Conservation (phyloP, 1,139 yeast genomes). For the Hansenula sp. region DNA sequence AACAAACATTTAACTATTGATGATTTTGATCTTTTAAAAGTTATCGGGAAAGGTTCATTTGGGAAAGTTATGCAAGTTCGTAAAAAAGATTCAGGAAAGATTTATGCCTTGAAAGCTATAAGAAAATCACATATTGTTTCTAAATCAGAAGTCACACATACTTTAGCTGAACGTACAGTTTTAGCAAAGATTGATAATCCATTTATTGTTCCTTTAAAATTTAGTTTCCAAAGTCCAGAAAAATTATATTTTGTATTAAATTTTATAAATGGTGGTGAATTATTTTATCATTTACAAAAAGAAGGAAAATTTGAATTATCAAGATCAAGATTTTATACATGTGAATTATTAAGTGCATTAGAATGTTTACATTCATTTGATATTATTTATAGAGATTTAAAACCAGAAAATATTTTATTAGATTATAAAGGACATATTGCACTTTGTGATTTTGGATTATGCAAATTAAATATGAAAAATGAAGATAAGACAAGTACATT, state of each 20-base stretch:
- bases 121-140: slow-evolving; percentile 93
- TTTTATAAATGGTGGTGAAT: slow-evolving; percentile 95
- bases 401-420: slow-evolving; percentile 89
- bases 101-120: slow-evolving; percentile 89
- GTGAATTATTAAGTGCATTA: slow-evolving; percentile 87
- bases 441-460: slow-evolving; percentile 92
- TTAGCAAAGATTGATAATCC: slow-evolving; percentile 91
- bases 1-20: slow-evolving; percentile 76
- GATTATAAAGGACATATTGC: slow-evolving; percentile 98
- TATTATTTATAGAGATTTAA: slow-evolving; percentile 90
- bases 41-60: slow-evolving; percentile 95
- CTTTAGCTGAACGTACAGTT: slow-evolving; percentile 93
- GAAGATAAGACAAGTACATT: slow-evolving; percentile 89
- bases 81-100: slow-evolving; percentile 89
- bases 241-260: slow-evolving; percentile 86
- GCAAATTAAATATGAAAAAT: slow-evolving; percentile 89
- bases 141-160: slow-evolving; percentile 92
- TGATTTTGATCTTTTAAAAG: slow-evolving; percentile 89
- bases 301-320: slow-evolving; percentile 88
- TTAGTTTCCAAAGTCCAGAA: slow-evolving; percentile 94
- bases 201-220: slow-evolving; percentile 96
- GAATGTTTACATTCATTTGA: slow-evolving; percentile 88
- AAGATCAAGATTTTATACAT: slow-evolving; percentile 88
- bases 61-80: slow-evolving; percentile 99
- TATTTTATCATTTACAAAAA: slow-evolving; percentile 89